Base-by-base conservation (phyloP, 1,284 basidiomycete species). In the Schizophyllum amplum region DNA sequence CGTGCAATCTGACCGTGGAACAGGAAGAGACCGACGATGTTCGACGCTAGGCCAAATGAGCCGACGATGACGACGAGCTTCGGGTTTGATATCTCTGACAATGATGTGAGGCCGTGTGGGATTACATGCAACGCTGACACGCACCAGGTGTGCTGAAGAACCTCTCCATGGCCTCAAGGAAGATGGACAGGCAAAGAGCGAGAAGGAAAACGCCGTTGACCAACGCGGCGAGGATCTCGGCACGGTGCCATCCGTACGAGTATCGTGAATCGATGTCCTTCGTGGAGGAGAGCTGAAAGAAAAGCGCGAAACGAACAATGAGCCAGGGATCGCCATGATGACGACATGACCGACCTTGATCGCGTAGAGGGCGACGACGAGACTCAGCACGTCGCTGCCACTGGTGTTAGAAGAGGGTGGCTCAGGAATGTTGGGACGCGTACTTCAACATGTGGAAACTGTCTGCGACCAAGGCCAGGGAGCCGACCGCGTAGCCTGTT, bases 381-480 rank as follows among this genome's bases (percentile, higher is more conserved):
- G 77, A 66, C 94, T 97, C 81, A 97, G 86, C 61, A 99, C 92
- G 79, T 95, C 92, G 72, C 92, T 95, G 69, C 21, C 52, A 22
- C 15, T 26, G 57, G 55, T 59, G 57, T 52, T 53, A 24, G 53
- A 49, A 57, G 20, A 58, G 59, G 57, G 56, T 54, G 52, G 51
- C 52, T 57, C 21, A 50, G 46, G 57, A 59, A 56, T 56, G 59
- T 67, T 59, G 26, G 4, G n/a, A 22, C 21, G 71, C 82, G 60
- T 63, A 95, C 92, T 94, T 94, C 73, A 95, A 85, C 95, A 98
- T 98, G 76, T 99, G 96, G 74, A 99, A 98, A 62, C 89, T 92
- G 75, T 98, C 96, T 21, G 97, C 96, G 42, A 99, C 87, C 57
- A 99, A 86, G 2, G 95, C 95, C 1, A 98, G 83, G 0, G 94